These are phyloP conservation scores for Thalassiosira hispida DNA, from an alignment of 352 stramenopile species.

Conservation along the genomic window DNA sequence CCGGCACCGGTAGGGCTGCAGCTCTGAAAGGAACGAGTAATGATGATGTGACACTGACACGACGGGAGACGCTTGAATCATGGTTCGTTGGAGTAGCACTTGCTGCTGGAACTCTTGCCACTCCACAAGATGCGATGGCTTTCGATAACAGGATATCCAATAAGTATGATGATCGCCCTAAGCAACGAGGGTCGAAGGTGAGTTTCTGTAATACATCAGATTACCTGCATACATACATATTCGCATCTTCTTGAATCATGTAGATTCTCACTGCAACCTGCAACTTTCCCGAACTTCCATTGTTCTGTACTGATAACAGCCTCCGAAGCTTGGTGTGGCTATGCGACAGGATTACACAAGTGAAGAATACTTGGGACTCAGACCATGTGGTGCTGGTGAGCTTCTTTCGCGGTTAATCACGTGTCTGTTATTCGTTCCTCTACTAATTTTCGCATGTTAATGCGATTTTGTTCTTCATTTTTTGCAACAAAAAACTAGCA, in stretches of 20 bases:
- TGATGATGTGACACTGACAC: slow-evolving; percentile 14
- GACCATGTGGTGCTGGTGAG: slow-evolving; percentile 66
- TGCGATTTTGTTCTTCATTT: neutral
- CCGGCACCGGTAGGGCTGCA: neutral
- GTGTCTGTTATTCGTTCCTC: neutral
- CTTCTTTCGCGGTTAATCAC: neutral
- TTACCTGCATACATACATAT: too few species aligned
- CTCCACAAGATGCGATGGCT: slow-evolving; percentile 43
- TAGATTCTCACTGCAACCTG: neutral
- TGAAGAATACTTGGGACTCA: slow-evolving; percentile 77
- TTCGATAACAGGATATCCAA: slow-evolving; percentile 82
- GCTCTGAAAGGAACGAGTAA: slow-evolving; percentile 11
- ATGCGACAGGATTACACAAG: slow-evolving; percentile 62
- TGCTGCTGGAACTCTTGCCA: slow-evolving; percentile 15
- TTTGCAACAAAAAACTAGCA: slow-evolving; percentile 13
- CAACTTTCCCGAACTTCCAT: neutral
- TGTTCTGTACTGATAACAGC: slow-evolving; percentile 39
- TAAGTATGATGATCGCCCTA: slow-evolving; percentile 81
- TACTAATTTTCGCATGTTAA: slow-evolving; percentile 12
- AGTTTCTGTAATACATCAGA: neutral
- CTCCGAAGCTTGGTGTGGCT: slow-evolving; percentile 67
- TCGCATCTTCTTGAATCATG: neutral
- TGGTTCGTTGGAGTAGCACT: slow-evolving; percentile 17
- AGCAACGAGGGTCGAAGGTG: slow-evolving; percentile 62
- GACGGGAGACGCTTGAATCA: slow-evolving; percentile 36